Conservation (phyloP, 805 yeast species). For the Wickerhamomyces tratensis region DNA sequence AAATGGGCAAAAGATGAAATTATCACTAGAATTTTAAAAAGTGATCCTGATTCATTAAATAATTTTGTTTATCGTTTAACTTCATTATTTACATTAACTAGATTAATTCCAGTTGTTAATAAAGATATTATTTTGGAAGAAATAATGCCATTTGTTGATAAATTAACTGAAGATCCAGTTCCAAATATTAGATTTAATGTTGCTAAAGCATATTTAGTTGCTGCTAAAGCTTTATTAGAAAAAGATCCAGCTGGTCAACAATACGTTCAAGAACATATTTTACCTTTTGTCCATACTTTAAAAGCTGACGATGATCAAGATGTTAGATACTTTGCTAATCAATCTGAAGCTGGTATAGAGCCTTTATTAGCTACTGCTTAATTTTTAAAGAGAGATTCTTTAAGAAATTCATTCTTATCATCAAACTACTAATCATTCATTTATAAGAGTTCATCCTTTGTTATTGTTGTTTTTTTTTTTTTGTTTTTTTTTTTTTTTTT, state of each 20-base stretch:
- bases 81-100: slow-evolving; percentile 79
- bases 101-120: slow-evolving; percentile 64
- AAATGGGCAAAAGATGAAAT: slow-evolving; percentile 88
- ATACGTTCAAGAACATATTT: slow-evolving; percentile 40
- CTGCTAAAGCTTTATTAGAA: slow-evolving; percentile 41
- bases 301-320: slow-evolving; percentile 73
- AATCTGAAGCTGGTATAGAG: slow-evolving; percentile 36
- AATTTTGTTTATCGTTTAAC: slow-evolving; percentile 92
- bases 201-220: slow-evolving; percentile 68
- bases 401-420: too few relatives aligned
- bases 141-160: slow-evolving; percentile 72
- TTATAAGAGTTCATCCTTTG: too few relatives aligned
- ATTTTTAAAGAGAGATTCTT: too few relatives aligned
- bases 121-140: slow-evolving; percentile 46
- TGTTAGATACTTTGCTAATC: slow-evolving; percentile 76
- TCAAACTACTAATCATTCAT: too few relatives aligned
- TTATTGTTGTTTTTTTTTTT: too few relatives aligned
- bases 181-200: slow-evolving; percentile 95
- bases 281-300: slow-evolving; percentile 58
- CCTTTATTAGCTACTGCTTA: too few relatives aligned
- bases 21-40: slow-evolving; percentile 58
- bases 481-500: too few relatives aligned
- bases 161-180: slow-evolving; percentile 68
- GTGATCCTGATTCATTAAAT: slow-evolving; percentile 26
- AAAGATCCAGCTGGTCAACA: slow-evolving; percentile 18